A percentile compares a stretch with the other conserved stretches of the same genome.
phyloP scores from a whole-genome alignment of 2,329 filamentous ascomycete species.

The Chaetomium olivaceum region DNA sequence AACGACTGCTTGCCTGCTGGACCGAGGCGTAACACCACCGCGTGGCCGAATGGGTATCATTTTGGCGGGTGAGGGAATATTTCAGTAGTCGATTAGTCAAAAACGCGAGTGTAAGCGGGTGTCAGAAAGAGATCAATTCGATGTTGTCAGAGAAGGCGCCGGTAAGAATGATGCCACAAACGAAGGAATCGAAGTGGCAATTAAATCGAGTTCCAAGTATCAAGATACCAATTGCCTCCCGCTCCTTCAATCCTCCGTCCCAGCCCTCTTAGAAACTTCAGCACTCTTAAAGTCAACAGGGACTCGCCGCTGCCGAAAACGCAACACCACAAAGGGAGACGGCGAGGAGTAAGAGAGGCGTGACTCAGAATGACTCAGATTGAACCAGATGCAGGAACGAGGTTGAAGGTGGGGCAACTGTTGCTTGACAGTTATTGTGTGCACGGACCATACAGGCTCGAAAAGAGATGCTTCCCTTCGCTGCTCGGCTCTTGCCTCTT shows the following conservation, averaged over 20 bases:
- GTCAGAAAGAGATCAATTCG: background rate
- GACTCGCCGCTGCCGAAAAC: background rate
- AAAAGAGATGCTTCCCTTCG: background rate
- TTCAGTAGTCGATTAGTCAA: background rate
- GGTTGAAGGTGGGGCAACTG: slow-evolving; percentile 1
- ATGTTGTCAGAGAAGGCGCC: background rate
- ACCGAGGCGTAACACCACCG: slow-evolving; percentile 21
- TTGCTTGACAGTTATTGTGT: background rate
- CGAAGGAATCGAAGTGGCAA: background rate
- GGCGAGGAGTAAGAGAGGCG: background rate
- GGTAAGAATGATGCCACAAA: background rate
- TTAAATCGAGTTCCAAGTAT: background rate
- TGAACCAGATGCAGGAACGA: background rate
- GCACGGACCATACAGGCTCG: slow-evolving; percentile 3
- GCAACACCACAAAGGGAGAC: background rate
- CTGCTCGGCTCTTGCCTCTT: background rate
- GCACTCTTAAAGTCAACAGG: background rate
- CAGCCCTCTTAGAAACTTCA: background rate
- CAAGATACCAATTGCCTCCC: background rate
- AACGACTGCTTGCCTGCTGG: slow-evolving; percentile 47
- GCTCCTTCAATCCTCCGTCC: background rate
- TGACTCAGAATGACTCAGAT: background rate
- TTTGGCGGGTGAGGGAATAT: background rate
- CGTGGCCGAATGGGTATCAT: slow-evolving; percentile 32
- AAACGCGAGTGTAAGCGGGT: background rate